phyloP scores from a whole-genome alignment of 441 rosid genomes.

The Codiaeum variegatum region DNA sequence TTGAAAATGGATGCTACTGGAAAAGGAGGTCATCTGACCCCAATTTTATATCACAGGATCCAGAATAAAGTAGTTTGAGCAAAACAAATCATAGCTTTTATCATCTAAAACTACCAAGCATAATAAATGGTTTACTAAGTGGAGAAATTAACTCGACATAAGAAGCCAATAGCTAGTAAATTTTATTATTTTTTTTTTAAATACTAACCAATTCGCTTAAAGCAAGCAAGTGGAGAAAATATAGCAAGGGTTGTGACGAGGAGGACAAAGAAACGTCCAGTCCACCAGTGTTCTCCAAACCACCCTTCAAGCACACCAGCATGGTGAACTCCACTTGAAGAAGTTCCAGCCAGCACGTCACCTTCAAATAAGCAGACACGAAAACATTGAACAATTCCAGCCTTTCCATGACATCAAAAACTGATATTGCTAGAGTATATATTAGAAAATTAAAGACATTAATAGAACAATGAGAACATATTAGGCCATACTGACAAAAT shows the following conservation, averaged over 20 bases:
- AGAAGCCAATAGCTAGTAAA: background rate
- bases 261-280: slow-evolving; percentile 66
- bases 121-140: background rate
- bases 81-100: background rate
- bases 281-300: slow-evolving; percentile 98
- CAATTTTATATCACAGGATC: background rate
- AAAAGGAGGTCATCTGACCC: background rate
- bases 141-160: background rate
- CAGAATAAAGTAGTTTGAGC: background rate
- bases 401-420: background rate
- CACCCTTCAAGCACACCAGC: slow-evolving; percentile 95
- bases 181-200: too few species aligned
- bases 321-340: slow-evolving; percentile 76
- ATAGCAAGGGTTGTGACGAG: slow-evolving; percentile 65
- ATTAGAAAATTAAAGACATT: background rate
- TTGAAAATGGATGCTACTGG: background rate
- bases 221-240: slow-evolving; percentile 83
- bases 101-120: background rate
- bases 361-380: slow-evolving; percentile 42
- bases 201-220: slow-evolving; percentile 79
- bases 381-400: slow-evolving; percentile 10
- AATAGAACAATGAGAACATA: background rate
- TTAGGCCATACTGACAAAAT: background rate
- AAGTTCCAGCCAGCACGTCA: slow-evolving; percentile 91
- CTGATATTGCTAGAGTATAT: background rate